These are phyloP conservation scores for Sophora flavescens DNA, from an alignment of 306 rosid genomes.

Conservation along the genomic window DNA sequence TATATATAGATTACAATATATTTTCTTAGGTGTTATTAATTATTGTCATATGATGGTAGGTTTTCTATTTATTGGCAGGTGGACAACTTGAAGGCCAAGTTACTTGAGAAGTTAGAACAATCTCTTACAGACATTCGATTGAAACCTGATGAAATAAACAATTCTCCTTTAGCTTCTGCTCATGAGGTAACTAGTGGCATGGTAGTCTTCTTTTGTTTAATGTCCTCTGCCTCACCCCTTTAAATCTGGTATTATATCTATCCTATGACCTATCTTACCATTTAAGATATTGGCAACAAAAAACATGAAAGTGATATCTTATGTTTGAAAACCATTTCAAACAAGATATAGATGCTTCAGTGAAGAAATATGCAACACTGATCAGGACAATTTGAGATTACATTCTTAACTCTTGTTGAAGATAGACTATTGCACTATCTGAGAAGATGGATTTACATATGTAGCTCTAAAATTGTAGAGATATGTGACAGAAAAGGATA, in stretches of 20 bases:
- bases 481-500: slow-evolving; percentile 5
- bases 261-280: neutral
- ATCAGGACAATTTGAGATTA: neutral
- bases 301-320: slow-evolving; percentile 40
- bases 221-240: slow-evolving; percentile 30
- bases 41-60: slow-evolving; percentile 45
- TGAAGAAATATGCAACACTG: slow-evolving; percentile 16
- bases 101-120: slow-evolving; percentile 86
- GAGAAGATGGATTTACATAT: slow-evolving; percentile 26
- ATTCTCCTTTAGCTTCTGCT: slow-evolving; percentile 54
- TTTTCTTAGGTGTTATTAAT: slow-evolving; percentile 17
- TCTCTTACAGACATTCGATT: slow-evolving; percentile 73
- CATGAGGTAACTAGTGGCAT: slow-evolving; percentile 67
- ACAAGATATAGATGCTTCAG: slow-evolving; percentile 45
- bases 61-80: slow-evolving; percentile 67
- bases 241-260: slow-evolving; percentile 18
- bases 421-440: slow-evolving; percentile 9
- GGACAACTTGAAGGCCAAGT: slow-evolving; percentile 76
- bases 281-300: slow-evolving; percentile 24
- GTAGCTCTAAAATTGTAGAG: neutral
- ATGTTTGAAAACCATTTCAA: slow-evolving; percentile 55
- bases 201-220: slow-evolving; percentile 38
- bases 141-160: slow-evolving; percentile 63
- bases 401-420: slow-evolving; percentile 21
- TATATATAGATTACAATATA: slow-evolving; percentile 6